Conservation (phyloP, 352 stramenopile genomes). For the Pythium volutum region DNA sequence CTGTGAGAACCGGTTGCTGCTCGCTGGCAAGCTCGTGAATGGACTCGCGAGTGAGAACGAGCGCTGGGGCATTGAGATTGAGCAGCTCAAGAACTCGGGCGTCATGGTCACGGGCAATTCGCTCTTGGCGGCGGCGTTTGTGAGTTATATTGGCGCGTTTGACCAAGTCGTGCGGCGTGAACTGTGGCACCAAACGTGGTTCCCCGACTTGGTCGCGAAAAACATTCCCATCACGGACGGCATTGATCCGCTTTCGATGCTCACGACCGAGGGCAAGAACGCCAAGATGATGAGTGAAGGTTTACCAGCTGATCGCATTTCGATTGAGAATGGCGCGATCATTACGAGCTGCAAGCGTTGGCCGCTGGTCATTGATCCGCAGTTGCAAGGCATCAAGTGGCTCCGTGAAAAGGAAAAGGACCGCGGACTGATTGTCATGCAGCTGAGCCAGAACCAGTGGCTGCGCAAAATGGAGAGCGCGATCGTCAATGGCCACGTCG, state of each 20-base stretch:
- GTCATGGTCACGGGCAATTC: slow-evolving; percentile 87
- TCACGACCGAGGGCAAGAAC: slow-evolving; percentile 79
- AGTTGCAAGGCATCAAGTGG: slow-evolving; percentile 89
- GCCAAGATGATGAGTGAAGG: slow-evolving; percentile 93
- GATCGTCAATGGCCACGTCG: slow-evolving; percentile 93
- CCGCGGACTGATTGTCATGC: slow-evolving; percentile 89
- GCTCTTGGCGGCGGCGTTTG: slow-evolving; percentile 87
- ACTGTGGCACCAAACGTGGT: slow-evolving; percentile 85
- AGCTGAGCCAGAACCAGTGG: slow-evolving; percentile 97
- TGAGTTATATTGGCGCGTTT: slow-evolving; percentile 91
- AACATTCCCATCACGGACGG: slow-evolving; percentile 80
- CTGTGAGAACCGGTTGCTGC: slow-evolving; percentile 83
- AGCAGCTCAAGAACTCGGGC: slow-evolving; percentile 72
- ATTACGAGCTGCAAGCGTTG: slow-evolving; percentile 86
- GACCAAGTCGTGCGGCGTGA: slow-evolving; percentile 75
- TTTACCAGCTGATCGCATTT: slow-evolving; percentile 88
- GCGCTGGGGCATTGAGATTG: slow-evolving; percentile 87
- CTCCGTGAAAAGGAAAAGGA: slow-evolving; percentile 93
- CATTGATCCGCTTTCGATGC: slow-evolving; percentile 84
- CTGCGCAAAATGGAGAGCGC: slow-evolving; percentile 91
- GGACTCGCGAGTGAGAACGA: slow-evolving; percentile 87
- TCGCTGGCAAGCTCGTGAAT: slow-evolving; percentile 88
- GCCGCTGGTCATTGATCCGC: slow-evolving; percentile 90
- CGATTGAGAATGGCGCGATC: slow-evolving; percentile 91
- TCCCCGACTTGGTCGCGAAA: slow-evolving; percentile 81